Conservation (phyloP, 805 yeast genomes). For the Candida schatavii region DNA sequence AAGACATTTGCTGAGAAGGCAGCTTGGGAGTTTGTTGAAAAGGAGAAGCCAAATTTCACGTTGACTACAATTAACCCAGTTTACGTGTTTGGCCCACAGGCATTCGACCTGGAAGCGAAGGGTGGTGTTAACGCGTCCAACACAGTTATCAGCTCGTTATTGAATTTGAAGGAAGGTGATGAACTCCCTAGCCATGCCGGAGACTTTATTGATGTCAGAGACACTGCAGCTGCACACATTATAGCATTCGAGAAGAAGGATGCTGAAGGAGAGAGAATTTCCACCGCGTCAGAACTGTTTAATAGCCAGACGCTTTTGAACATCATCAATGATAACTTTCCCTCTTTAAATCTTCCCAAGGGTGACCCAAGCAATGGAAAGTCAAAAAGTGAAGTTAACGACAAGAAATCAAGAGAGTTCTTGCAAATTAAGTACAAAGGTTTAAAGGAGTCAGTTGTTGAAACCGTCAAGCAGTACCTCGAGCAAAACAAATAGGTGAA, state of each 20-base stretch:
- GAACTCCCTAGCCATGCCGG: conserved; percentile 11
- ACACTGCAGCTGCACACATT: conserved; percentile 22
- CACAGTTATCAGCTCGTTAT: conserved; percentile 19
- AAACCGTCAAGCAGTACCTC: conserved; percentile 17
- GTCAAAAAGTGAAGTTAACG: conserved; percentile 3
- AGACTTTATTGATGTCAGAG: conserved; percentile 14
- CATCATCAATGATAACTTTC: conserved; percentile 17
- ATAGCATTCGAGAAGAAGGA: conserved; percentile 16
- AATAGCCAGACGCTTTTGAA: conserved; percentile 21
- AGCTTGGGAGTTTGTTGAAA: conserved; percentile 53
- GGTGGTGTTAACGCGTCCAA: conserved; percentile 24
- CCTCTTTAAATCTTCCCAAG: conserved; percentile 21
- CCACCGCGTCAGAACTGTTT: conserved; percentile 19
- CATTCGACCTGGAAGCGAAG: conserved; percentile 7
- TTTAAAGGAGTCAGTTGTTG: conserved; percentile 15
- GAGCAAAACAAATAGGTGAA: conserved; percentile 8
- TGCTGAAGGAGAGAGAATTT: conserved; percentile 23
- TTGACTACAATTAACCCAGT: conserved; percentile 29
- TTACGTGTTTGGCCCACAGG: no score
- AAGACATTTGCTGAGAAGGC: conserved; percentile 59
- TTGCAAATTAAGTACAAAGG: conserved; percentile 7
- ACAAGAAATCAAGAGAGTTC: conserved; percentile 1
- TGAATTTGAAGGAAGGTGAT: conserved; percentile 16
- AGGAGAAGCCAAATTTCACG: conserved; percentile 36
- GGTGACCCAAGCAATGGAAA: conserved; percentile 4